Percentiles rank a stretch among this genome's conserved stretches.
phyloP scores from a whole-genome alignment of 75 land plant species.

The Ceratopteris richardii region DNA sequence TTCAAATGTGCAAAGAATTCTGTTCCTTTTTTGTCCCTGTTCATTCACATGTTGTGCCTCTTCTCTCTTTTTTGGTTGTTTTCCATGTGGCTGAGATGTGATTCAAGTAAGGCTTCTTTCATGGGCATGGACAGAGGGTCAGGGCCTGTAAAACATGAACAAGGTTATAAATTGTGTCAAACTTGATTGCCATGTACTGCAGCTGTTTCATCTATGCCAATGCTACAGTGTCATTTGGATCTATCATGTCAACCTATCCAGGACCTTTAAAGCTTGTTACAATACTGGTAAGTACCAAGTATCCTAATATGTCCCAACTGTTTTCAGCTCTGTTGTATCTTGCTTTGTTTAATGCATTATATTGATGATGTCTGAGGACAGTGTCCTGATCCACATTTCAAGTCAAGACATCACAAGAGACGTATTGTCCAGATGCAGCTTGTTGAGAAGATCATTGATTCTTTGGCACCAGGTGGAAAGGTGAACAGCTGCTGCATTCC shows the following conservation, averaged over 20 bases:
- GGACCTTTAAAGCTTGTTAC: constrained; percentile 65
- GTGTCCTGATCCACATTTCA: constrained; percentile 99
- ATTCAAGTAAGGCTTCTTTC: no score
- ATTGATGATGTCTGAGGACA: constrained; percentile 8
- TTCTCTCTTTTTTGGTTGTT: no score
- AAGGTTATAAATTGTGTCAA: no score
- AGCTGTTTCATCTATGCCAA: constrained; percentile 85
- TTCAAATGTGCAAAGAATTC: no score
- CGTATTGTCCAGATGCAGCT: constrained; percentile 72
- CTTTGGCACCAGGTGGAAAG: constrained; percentile 57
- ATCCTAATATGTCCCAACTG: constrained; percentile 1
- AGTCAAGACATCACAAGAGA: constrained; percentile 76
- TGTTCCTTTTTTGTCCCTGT: no score
- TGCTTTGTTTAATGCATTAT: not conserved
- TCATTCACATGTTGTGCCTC: no score
- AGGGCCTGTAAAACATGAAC: no score
- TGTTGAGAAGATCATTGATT: constrained; percentile 51
- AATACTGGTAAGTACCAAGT: constrained; percentile 50
- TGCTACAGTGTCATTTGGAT: constrained; percentile 65
- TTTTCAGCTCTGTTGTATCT: no score
- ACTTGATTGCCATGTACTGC: no score
- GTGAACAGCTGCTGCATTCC: constrained; percentile 15
- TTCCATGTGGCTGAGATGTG: no score
- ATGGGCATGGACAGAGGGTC: no score
- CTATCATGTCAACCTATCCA: constrained; percentile 60